These are phyloP conservation scores for Penicillium sp. DNA, from an alignment of 2,329 filamentous ascomycete genomes.

Conservation along the genomic window DNA sequence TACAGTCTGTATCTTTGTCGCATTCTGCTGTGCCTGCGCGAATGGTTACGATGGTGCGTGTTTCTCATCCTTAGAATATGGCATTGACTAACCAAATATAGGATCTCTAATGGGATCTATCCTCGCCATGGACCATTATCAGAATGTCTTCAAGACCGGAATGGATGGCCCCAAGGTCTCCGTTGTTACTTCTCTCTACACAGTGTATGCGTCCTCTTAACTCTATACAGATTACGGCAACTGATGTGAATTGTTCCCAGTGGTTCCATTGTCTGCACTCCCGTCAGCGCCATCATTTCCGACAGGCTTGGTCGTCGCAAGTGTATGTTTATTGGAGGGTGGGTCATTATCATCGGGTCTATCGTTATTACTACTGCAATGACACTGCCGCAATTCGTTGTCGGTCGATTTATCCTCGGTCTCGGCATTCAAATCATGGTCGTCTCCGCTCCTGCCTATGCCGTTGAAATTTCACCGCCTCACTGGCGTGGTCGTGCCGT, in stretches of 20 bases:
- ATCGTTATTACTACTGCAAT: constrained; percentile 42
- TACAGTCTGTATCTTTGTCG: constrained; percentile 45
- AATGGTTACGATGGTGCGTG: constrained; percentile 32
- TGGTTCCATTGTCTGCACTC: constrained; percentile 38
- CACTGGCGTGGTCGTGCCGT: constrained; percentile 52
- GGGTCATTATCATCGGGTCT: constrained; percentile 47
- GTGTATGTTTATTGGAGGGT: constrained; percentile 47
- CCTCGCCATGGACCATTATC: constrained; percentile 30
- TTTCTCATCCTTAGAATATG: neutral
- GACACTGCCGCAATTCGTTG: constrained; percentile 42
- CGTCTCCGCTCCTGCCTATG: constrained; percentile 50
- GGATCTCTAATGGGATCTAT: constrained; percentile 33
- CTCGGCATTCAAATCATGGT: constrained; percentile 50
- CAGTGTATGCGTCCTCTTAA: constrained; percentile 38
- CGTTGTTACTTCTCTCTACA: constrained; percentile 47
- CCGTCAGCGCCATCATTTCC: constrained; percentile 46
- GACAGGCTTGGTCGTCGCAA: constrained; percentile 47
- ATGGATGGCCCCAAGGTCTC: constrained; percentile 41
- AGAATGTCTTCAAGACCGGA: constrained; percentile 43
- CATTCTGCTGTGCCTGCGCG: constrained; percentile 34
- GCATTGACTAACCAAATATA: neutral
- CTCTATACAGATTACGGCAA: neutral
- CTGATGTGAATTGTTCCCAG: constrained; percentile 23
- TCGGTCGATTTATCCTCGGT: constrained; percentile 50
- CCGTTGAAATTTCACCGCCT: constrained; percentile 49